Evolutionary conservation across 2,329 filamentous ascomycete species (phyloP), one percentile per base, ranked within the genome.

Genomic region (Colletotrichum chlorophyti): DNA sequence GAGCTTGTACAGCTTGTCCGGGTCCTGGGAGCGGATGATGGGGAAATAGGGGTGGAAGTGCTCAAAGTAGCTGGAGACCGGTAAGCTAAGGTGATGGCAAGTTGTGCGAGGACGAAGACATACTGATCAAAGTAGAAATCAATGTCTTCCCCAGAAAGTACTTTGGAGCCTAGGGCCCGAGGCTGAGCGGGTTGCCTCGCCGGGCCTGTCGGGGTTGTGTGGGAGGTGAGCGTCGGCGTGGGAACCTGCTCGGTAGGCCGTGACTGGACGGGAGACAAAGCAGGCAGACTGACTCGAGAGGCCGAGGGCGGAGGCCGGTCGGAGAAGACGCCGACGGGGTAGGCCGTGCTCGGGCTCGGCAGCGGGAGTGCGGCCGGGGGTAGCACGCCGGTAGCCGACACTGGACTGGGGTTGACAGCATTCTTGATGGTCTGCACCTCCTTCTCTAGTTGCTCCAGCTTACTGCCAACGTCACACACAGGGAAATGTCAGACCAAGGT

Each of bases 51-150:
- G 76, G 53, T 85, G 82, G 45, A 79, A 84, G 55, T 73, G 74
- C 57, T 81, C 75, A 59, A 85, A 77, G 64, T 80, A 84, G 54
- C 78, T 82, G n/a, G n/a, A n/a, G n/a, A n/a, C n/a, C n/a, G n/a
- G n/a, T n/a, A n/a, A n/a, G n/a, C n/a, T n/a, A n/a, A n/a, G n/a
- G n/a, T n/a, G n/a, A n/a, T n/a, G n/a, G n/a, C n/a, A n/a, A n/a
- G 29, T n/a, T 4, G 14, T n/a, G 15, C 6, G 29, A 29, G 31
- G 10, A 63, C 61, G 53, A 21, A 40, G n/a, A 60, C 70, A 53
- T 62, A 81, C 77, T 79, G 81, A 57, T 80, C 74, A 66, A 84
- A 85, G 62, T 85, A 85, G 65, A 77, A 82, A 52, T 83, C 78
- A 50, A 85, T 79, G 38, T 85, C 82, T 37, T 81, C 77, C 1